These are phyloP conservation scores for Sclerotinia borealis DNA, from an alignment of 2,329 filamentous ascomycete genomes.

Conservation along the genomic window DNA sequence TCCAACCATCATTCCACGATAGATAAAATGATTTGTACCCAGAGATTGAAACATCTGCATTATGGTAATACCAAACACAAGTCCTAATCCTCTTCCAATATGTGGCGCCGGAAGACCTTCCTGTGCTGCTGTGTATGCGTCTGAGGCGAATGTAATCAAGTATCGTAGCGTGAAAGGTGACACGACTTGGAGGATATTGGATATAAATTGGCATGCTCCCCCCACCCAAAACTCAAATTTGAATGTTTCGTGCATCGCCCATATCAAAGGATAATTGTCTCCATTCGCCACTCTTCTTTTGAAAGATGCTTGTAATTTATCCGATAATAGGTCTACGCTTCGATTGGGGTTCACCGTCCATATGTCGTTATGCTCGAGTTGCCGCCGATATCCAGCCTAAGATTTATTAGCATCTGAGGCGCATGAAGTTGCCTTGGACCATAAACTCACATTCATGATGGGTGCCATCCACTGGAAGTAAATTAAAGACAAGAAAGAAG, in stretches of 20 bases:
- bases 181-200: conserved; percentile 72
- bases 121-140: conserved; percentile 64
- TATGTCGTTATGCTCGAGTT: conserved; percentile 77
- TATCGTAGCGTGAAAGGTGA: conserved; percentile 81
- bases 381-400: conserved; percentile 76
- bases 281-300: conserved; percentile 60
- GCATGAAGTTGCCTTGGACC: background rate
- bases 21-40: conserved; percentile 85
- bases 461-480: conserved; percentile 89
- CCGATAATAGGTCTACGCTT: conserved; percentile 62
- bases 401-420: conserved; percentile 18
- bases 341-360: conserved; percentile 83
- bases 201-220: conserved; percentile 66
- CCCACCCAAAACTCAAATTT: conserved; percentile 79
- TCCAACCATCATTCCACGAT: conserved; percentile 84
- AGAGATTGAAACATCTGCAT: conserved; percentile 84
- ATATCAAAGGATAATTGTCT: conserved; percentile 66
- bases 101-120: conserved; percentile 50
- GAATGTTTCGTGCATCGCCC: conserved; percentile 83
- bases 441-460: conserved; percentile 63
- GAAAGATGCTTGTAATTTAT: conserved; percentile 62
- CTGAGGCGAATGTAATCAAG: conserved; percentile 76
- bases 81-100: conserved; percentile 70
- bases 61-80: conserved; percentile 74
- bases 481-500: conserved; percentile 66